Percentiles rank a stretch among this genome's conserved stretches.
Conservation (phyloP, 257 asterid species). For the Capsicum rhomboideum region DNA sequence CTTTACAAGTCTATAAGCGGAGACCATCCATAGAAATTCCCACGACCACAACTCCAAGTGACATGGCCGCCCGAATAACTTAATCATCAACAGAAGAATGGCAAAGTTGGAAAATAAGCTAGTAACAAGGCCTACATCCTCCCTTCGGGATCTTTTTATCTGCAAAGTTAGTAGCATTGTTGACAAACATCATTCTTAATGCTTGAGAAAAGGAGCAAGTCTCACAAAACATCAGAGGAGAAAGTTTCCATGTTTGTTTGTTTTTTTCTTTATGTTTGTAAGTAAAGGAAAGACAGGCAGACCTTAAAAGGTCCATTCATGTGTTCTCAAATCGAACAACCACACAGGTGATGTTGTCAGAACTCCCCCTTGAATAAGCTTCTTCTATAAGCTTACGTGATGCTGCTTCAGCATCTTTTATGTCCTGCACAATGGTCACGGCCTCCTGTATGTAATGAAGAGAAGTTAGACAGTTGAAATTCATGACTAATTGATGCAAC, state of each 20-base stretch:
- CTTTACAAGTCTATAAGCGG: not conserved
- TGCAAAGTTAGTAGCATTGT: not conserved
- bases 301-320: constrained; percentile 9
- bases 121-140: not conserved
- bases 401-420: constrained; percentile 60
- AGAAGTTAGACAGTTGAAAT: not conserved
- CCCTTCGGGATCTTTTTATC: not conserved
- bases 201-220: not conserved
- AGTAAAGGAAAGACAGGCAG: not conserved
- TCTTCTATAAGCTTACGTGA: constrained; percentile 54
- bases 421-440: constrained; percentile 50
- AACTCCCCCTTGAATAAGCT: constrained; percentile 60
- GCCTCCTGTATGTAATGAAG: constrained; percentile 43
- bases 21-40: not conserved
- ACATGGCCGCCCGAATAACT: not conserved
- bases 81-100: not conserved
- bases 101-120: not conserved
- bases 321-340: constrained; percentile 58
- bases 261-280: not conserved
- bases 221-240: not conserved
- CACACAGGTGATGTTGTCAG: constrained; percentile 68
- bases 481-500: not conserved
- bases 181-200: not conserved
- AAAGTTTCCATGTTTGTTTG: not conserved
- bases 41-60: not conserved